Evolutionary conservation across 306 rosid species (phyloP).

Genomic region (Abrus precatorius): DNA sequence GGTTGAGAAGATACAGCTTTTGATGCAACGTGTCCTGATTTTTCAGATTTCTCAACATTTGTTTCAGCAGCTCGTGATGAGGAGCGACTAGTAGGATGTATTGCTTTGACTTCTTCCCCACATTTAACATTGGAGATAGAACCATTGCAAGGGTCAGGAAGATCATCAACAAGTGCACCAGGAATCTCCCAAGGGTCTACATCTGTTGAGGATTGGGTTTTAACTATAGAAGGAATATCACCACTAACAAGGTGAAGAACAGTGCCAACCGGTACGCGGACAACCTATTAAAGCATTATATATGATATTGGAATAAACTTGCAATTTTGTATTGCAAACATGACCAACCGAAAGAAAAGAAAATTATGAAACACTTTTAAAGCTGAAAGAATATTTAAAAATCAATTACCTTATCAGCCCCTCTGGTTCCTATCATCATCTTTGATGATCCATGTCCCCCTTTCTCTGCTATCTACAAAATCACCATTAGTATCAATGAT

Average conservation of each 20-base stretch:
- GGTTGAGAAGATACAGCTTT: constrained; percentile 46
- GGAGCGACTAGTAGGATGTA: constrained; percentile 38
- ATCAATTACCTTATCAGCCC: constrained; percentile 76
- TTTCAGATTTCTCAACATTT: constrained; percentile 43
- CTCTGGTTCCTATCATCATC: constrained; percentile 86
- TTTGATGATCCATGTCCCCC: constrained; percentile 89
- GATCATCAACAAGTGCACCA: constrained; percentile 67
- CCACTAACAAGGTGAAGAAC: constrained; percentile 85
- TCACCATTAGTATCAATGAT: constrained; percentile 44
- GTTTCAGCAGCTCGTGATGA: constrained; percentile 42
- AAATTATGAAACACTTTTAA: constrained; percentile 27
- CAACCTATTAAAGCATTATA: constrained; percentile 60
- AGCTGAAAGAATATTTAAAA: constrained; percentile 26
- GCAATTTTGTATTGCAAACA: constrained; percentile 25
- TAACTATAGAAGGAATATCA: constrained; percentile 62
- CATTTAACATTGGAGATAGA: constrained; percentile 45
- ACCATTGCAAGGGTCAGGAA: constrained; percentile 41
- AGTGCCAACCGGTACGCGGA: constrained; percentile 84
- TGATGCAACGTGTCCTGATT: constrained; percentile 46
- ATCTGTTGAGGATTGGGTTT: constrained; percentile 56
- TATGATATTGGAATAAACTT: constrained; percentile 36
- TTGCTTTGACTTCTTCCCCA: constrained; percentile 38
- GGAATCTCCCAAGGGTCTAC: constrained; percentile 94
- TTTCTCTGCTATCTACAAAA: constrained; percentile 69
- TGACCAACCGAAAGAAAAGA: constrained; percentile 37